Conservation (phyloP, 2,329 filamentous ascomycete genomes). For the Scytalidium lignicola region DNA sequence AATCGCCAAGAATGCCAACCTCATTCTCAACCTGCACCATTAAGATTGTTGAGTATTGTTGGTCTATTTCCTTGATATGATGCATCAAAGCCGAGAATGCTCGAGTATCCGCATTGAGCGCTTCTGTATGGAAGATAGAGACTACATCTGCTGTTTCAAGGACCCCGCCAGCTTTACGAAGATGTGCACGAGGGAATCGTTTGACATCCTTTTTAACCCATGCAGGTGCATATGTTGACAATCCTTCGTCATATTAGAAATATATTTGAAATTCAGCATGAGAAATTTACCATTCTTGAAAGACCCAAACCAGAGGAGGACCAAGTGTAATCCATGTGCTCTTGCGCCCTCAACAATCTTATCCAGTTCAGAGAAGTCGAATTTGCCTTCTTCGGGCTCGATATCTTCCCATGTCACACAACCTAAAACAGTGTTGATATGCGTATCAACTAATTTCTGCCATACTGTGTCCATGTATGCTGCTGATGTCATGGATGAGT, state of each 20-base stretch:
- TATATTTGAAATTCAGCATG: background rate
- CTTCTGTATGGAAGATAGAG: conserved; percentile 25
- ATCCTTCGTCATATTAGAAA: background rate
- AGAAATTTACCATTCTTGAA: conserved; percentile 30
- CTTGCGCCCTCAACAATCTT: conserved; percentile 27
- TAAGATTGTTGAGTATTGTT: conserved; percentile 8
- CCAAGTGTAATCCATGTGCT: conserved; percentile 28
- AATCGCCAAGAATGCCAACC: conserved; percentile 14
- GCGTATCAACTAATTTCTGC: conserved; percentile 27
- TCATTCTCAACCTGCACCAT: conserved; percentile 19
- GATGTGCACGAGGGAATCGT: conserved; percentile 29
- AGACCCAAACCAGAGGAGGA: conserved; percentile 35
- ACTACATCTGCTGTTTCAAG: conserved; percentile 31
- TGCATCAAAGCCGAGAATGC: conserved; percentile 30
- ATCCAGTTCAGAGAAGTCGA: conserved; percentile 32
- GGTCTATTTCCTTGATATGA: conserved; percentile 13
- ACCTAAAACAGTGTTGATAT: conserved; percentile 33
- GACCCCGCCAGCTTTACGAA: conserved; percentile 28
- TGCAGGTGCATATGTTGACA: conserved; percentile 30
- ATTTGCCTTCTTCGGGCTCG: conserved; percentile 31
- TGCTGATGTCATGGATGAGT: conserved; percentile 31
- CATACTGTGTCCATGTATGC: conserved; percentile 27
- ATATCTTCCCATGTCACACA: conserved; percentile 34
- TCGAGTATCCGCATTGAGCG: conserved; percentile 26
- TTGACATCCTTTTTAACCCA: conserved; percentile 33